Conservation (phyloP, 106 monocot genomes). For the Alisma plantagoaquatica region DNA sequence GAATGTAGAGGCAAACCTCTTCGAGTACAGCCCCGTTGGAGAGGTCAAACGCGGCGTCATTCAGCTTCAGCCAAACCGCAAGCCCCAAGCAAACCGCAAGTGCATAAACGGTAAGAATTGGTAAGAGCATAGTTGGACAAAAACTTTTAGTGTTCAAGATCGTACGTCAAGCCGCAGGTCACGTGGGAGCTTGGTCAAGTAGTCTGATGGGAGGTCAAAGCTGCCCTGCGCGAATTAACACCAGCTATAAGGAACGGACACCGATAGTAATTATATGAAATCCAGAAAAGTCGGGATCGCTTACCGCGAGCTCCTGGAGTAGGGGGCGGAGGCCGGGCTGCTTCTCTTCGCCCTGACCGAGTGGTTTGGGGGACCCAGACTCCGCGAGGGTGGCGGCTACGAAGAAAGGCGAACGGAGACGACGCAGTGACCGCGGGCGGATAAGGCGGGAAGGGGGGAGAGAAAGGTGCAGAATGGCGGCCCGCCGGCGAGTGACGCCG, state of each 20-base stretch:
- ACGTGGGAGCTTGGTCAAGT: constrained; percentile 51
- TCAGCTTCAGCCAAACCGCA: constrained; percentile 42
- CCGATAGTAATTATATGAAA: background rate
- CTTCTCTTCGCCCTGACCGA: constrained; percentile 15
- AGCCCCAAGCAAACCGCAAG: too few species aligned
- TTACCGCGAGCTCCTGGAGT: constrained; percentile 77
- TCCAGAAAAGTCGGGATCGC: background rate
- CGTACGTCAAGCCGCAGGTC: constrained; percentile 91
- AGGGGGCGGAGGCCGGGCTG: constrained; percentile 29
- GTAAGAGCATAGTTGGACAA: background rate
- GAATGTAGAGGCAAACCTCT: constrained; percentile 35
- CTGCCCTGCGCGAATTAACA: constrained; percentile 39
- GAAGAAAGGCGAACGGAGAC: background rate
- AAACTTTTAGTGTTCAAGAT: background rate
- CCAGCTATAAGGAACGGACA: background rate
- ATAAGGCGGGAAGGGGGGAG: background rate
- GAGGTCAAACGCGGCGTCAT: constrained; percentile 88
- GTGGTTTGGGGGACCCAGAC: constrained; percentile 42
- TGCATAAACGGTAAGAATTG: constrained; percentile 4
- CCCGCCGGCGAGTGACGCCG: background rate
- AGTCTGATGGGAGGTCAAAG: constrained; percentile 66
- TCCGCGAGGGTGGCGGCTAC: constrained; percentile 41
- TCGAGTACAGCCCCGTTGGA: constrained; percentile 65
- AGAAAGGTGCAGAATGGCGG: background rate
- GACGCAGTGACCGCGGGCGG: background rate